A percentile compares a stretch with the other conserved stretches of the same genome.
Conservation (phyloP, 2,329 filamentous ascomycete species). For the Apiospora rasikravindrae region DNA sequence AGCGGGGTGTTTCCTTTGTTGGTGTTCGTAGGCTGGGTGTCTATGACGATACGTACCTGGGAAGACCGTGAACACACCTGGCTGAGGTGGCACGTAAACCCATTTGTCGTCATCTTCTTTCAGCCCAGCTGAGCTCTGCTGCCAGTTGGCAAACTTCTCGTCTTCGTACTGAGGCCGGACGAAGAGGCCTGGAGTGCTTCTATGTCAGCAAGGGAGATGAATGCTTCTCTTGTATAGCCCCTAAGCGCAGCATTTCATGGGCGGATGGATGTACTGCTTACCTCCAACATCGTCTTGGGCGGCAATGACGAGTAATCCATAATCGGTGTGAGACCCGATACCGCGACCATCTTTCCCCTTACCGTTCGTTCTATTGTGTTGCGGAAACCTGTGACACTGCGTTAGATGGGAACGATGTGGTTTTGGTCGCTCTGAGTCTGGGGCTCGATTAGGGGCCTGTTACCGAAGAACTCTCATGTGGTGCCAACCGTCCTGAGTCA, state of each 20-base stretch:
- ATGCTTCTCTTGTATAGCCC: too few species aligned
- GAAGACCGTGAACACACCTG: slow-evolving; percentile 54
- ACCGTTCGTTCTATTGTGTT: slow-evolving; percentile 46
- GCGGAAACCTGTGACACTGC: slow-evolving; percentile 37
- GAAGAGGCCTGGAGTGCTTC: slow-evolving; percentile 44
- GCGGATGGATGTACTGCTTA: slow-evolving; percentile 24
- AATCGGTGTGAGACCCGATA: slow-evolving; percentile 58
- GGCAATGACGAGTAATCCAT: slow-evolving; percentile 56
- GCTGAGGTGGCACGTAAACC: slow-evolving; percentile 52
- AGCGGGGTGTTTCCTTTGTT: not conserved
- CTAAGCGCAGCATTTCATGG: not conserved
- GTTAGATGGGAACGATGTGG: not conserved
- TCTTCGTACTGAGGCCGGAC: slow-evolving; percentile 47
- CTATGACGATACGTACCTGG: slow-evolving; percentile 40
- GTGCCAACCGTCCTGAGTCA: slow-evolving; percentile 56
- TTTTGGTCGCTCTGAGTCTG: not conserved
- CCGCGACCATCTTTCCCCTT: slow-evolving; percentile 55
- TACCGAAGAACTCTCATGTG: slow-evolving; percentile 54
- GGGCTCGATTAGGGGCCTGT: not conserved
- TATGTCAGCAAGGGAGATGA: not conserved
- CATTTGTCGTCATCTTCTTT: slow-evolving; percentile 51
- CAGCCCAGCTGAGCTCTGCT: slow-evolving; percentile 48
- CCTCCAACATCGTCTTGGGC: slow-evolving; percentile 56
- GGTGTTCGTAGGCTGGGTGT: not conserved
- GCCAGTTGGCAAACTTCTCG: slow-evolving; percentile 52